Conservation (phyloP, 495 filamentous ascomycete genomes). For the Penicillium cinerascens region DNA sequence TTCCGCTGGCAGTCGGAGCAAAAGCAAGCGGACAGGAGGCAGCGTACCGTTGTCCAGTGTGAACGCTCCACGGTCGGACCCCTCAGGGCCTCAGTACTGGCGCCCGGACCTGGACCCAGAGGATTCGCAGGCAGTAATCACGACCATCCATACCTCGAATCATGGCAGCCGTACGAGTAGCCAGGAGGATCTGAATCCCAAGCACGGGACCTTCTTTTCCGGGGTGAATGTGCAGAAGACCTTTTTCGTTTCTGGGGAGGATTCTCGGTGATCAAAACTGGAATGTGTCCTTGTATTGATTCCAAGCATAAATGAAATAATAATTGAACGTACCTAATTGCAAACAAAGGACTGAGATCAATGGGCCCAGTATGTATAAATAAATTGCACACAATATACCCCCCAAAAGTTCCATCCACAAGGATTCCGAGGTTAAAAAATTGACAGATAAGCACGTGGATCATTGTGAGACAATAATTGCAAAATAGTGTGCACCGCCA, state of each 20-base stretch:
- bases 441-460: background rate
- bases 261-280: background rate
- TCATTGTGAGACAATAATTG: background rate
- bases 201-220: slow-evolving; percentile 16
- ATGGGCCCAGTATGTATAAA: background rate
- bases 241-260: slow-evolving; percentile 34
- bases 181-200: slow-evolving; percentile 38
- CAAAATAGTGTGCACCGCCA: background rate
- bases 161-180: slow-evolving; percentile 33
- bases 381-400: background rate
- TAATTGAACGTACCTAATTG: background rate
- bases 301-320: background rate
- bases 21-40: slow-evolving; percentile 26
- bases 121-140: slow-evolving; percentile 25
- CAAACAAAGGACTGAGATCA: background rate
- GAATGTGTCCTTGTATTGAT: background rate
- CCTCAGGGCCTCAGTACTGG: slow-evolving; percentile 30
- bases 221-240: slow-evolving; percentile 43
- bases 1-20: slow-evolving; percentile 26
- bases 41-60: slow-evolving; percentile 36
- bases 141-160: slow-evolving; percentile 31
- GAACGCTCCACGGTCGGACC: slow-evolving; percentile 18
- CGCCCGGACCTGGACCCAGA: slow-evolving; percentile 30
- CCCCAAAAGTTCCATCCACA: background rate
- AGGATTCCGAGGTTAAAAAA: background rate